These are phyloP conservation scores for Tolypocladium ovalisporum DNA, from an alignment of 2,329 filamentous ascomycete genomes.

Conservation along the genomic window DNA sequence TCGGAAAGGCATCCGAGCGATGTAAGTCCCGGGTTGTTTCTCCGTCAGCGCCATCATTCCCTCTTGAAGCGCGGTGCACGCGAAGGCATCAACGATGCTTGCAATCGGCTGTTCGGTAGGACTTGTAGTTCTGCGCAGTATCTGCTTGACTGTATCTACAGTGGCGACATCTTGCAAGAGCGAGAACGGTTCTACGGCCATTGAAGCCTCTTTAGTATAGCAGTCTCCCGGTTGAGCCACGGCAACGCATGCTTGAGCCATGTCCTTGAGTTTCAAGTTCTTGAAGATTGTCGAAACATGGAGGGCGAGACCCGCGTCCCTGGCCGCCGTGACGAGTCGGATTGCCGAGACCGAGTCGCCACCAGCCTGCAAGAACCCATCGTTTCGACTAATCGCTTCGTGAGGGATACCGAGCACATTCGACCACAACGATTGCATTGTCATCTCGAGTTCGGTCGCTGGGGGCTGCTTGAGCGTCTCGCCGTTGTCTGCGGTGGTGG, in stretches of 20 bases:
- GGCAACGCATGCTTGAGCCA: background rate
- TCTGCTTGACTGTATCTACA: background rate
- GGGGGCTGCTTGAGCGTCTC: background rate
- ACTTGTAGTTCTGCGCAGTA: slow-evolving; percentile 3
- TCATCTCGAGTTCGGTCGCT: background rate
- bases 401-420: background rate
- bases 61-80: slow-evolving; percentile 20
- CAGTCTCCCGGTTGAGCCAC: background rate
- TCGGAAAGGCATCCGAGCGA: background rate
- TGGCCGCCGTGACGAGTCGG: background rate
- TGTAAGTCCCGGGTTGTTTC: slow-evolving; percentile 6
- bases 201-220: background rate
- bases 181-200: slow-evolving; percentile 5
- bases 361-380: slow-evolving; percentile 11
- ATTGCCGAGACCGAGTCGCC: slow-evolving; percentile 14
- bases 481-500: background rate
- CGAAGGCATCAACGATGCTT: slow-evolving; percentile 19
- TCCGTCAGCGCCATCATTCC: slow-evolving; percentile 16
- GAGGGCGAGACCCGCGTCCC: background rate
- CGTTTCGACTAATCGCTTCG: background rate
- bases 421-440: background rate
- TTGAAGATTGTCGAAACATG: slow-evolving; percentile 1
- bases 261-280: background rate
- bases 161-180: slow-evolving; percentile 1
- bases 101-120: background rate